Percentiles rank a stretch among this genome's conserved stretches.
Conservation (phyloP, 371 early-diverging fungal genomes). For the Actinomortierella wolfii region DNA sequence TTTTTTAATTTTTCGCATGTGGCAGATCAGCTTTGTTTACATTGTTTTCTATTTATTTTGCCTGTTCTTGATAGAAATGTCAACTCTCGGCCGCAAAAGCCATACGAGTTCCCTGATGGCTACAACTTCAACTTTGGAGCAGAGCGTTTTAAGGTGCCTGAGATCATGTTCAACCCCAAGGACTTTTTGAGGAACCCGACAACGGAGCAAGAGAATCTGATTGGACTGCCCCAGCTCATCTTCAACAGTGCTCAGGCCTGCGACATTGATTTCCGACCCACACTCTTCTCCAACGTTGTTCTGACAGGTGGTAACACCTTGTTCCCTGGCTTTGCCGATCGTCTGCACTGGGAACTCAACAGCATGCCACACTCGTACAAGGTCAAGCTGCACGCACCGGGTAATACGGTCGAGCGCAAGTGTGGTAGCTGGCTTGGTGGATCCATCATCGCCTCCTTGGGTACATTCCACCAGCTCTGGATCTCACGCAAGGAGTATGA, state of each 20-base stretch:
- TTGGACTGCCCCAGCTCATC: constrained; percentile 74
- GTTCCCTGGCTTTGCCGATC: constrained; percentile 87
- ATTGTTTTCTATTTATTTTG: background rate
- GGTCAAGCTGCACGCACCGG: constrained; percentile 81
- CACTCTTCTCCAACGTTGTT: constrained; percentile 80
- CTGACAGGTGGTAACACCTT: constrained; percentile 91
- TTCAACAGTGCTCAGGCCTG: constrained; percentile 71
- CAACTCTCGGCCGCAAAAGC: constrained; percentile 67
- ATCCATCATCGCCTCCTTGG: constrained; percentile 92
- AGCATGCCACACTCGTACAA: constrained; percentile 77
- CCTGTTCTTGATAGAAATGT: constrained; percentile 49
- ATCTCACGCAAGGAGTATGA: constrained; percentile 93
- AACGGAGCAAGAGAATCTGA: constrained; percentile 31
- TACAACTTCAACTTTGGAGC: constrained; percentile 83
- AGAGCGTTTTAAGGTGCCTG: constrained; percentile 85
- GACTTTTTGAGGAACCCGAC: constrained; percentile 49
- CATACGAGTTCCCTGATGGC: constrained; percentile 95
- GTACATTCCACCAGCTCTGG: constrained; percentile 98
- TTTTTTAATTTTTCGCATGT: background rate
- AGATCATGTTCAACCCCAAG: constrained; percentile 88
- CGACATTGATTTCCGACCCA: constrained; percentile 88
- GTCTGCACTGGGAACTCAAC: constrained; percentile 76
- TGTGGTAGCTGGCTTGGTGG: constrained; percentile 97
- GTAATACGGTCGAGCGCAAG: constrained; percentile 80
- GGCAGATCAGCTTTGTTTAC: background rate